Base-by-base conservation (phyloP, 257 asterid genomes). In the Schizonepeta tenuifolia region DNA sequence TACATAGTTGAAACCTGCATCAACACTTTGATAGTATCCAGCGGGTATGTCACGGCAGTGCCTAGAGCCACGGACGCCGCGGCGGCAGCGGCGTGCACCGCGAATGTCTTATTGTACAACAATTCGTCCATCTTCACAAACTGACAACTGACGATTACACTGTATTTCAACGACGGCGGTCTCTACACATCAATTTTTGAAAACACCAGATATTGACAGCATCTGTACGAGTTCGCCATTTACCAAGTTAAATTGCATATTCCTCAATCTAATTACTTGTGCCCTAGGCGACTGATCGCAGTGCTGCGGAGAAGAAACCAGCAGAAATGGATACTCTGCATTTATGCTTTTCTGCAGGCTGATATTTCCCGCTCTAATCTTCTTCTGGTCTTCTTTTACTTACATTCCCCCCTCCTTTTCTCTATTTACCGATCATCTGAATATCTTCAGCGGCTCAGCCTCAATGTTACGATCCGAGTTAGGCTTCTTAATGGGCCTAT, bases 11-110 rank as follows among this genome's bases (percentile, higher is more conserved):
- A 66, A 51, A 93, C 99, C 99, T 95, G 98, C 28, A 79, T 40
- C 77, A 92, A 83, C 74, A 81, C 86, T 86, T 90, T 92, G 71
- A 95, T 84, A 69, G 96, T 90, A 79, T 95, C 98, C 36, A 92
- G 89, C 15, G 99, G 99, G 72, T 84, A 90, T 2, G 89, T 87
- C 28, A 85, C 70, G 76, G 83, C 83, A 13, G 94, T 77, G 63
- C 82, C 90, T 18, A 92, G 66, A 24, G 84, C 78, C 55, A 82
- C 96, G 31, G 99, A 86, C 21, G 86, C 92, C 17, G 88, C 81
- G 5, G 93, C 96, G 21, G 92, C 96, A 18, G 83, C 81, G 21
- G 81, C 92, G 62, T 95, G 98, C 28, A 77, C 81, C 36, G 94
- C 91, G 69, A 87, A 79, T 22, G 79, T 78, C 70, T 82, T 79